phyloP scores from a whole-genome alignment of 2,329 filamentous ascomycete genomes.

The Epichloe coenophiala region DNA sequence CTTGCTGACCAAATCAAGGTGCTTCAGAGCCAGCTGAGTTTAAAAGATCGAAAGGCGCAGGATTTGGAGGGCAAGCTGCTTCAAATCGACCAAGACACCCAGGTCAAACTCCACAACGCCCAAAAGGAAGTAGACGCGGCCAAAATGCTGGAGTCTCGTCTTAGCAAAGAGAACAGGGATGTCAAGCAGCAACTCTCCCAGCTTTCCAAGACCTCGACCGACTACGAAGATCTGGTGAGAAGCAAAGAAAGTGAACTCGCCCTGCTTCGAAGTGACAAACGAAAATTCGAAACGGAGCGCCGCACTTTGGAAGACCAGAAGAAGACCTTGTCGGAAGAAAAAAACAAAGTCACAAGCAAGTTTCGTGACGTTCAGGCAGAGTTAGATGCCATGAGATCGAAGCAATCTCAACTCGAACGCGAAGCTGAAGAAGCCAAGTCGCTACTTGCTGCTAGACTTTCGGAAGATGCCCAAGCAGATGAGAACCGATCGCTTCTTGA shows the following conservation, averaged over 20 bases:
- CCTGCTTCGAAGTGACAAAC: constrained; percentile 72
- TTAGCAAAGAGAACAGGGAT: constrained; percentile 67
- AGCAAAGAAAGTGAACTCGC: constrained; percentile 89
- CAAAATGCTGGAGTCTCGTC: constrained; percentile 61
- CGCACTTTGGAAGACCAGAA: constrained; percentile 69
- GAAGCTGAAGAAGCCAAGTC: constrained; percentile 82
- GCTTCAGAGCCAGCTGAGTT: constrained; percentile 73
- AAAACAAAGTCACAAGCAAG: constrained; percentile 62
- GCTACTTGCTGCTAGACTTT: constrained; percentile 75
- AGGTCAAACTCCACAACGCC: constrained; percentile 65
- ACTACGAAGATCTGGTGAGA: constrained; percentile 86
- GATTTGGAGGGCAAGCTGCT: constrained; percentile 78
- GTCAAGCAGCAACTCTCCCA: constrained; percentile 77
- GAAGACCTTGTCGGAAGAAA: constrained; percentile 54
- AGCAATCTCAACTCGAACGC: constrained; percentile 71
- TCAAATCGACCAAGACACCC: constrained; percentile 76
- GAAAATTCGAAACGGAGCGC: constrained; percentile 70
- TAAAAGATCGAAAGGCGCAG: constrained; percentile 81
- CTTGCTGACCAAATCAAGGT: constrained; percentile 78
- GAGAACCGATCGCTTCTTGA: constrained; percentile 75
- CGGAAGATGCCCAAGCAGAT: constrained; percentile 74
- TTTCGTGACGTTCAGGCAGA: constrained; percentile 81
- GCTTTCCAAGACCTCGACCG: constrained; percentile 80
- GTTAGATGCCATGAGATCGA: constrained; percentile 71
- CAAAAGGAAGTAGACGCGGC: constrained; percentile 67